Evolutionary conservation across 1,284 basidiomycete genomes (phyloP).

Genomic region (Pulveroboletus sp.): DNA sequence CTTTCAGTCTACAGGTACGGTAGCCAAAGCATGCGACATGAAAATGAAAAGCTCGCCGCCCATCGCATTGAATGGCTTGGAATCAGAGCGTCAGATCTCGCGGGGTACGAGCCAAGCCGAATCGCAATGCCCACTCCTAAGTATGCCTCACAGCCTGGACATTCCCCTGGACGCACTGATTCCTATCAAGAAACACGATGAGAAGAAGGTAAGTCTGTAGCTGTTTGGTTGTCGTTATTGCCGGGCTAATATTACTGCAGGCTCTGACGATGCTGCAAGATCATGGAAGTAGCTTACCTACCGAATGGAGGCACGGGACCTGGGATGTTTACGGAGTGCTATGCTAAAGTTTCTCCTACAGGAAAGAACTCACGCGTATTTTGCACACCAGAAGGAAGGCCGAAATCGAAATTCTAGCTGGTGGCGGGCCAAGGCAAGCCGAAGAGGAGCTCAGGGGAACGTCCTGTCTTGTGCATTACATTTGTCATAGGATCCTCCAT

Average conservation of each 20-base stretch:
- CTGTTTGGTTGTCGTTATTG: slow-evolving; percentile 1
- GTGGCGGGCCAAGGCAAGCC: slow-evolving; percentile 1
- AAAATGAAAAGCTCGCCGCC: slow-evolving; percentile 63
- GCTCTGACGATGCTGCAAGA: slow-evolving; percentile 67
- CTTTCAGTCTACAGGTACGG: slow-evolving; percentile 82
- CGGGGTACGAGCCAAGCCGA: slow-evolving; percentile 43
- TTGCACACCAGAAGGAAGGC: slow-evolving; percentile 80
- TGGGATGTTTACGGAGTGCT: neutral
- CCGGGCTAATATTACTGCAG: slow-evolving; percentile 41
- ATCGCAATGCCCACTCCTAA: neutral
- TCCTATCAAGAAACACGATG: slow-evolving; percentile 70
- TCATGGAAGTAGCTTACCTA: slow-evolving; percentile 47
- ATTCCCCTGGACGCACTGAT: slow-evolving; percentile 64
- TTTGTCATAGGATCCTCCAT: slow-evolving; percentile 31
- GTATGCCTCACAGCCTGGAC: slow-evolving; percentile 48
- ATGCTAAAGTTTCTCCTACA: slow-evolving; percentile 29
- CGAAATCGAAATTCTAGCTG: slow-evolving; percentile 78
- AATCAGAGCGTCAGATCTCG: slow-evolving; percentile 67
- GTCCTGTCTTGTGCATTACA: slow-evolving; percentile 29
- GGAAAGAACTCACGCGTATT: slow-evolving; percentile 79
- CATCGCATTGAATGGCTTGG: slow-evolving; percentile 77
- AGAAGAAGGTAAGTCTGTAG: slow-evolving; percentile 58
- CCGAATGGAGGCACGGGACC: slow-evolving; percentile 67
- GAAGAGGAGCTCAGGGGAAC: slow-evolving; percentile 14
- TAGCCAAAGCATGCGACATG: slow-evolving; percentile 62